Evolutionary conservation across 352 stramenopile genomes (phyloP).

Genomic region (Phytophthora citricola): DNA sequence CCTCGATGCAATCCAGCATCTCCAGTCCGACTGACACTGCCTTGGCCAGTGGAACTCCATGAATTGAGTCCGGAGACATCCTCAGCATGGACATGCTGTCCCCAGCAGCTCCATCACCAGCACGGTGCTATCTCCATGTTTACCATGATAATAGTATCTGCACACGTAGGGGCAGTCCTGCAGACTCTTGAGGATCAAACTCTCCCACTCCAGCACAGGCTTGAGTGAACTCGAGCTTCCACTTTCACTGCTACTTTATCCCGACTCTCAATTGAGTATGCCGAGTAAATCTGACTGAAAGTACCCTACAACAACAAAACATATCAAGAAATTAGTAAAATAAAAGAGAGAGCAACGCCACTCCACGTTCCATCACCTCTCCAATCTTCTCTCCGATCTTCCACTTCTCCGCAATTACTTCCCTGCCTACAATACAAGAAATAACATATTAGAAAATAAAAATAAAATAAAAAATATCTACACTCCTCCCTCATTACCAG

Average conservation of each 20-base stretch:
- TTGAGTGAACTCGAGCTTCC: constrained; percentile 86
- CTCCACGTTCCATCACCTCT: constrained; percentile 51
- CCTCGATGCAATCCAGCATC: constrained; percentile 90
- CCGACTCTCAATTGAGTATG: constrained; percentile 75
- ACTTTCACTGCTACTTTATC: constrained; percentile 88
- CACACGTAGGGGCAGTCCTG: constrained; percentile 87
- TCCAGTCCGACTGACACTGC: constrained; percentile 79
- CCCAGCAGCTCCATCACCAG: constrained; percentile 89
- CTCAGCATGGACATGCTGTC: constrained; percentile 92
- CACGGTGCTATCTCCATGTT: constrained; percentile 86
- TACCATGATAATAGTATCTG: constrained; percentile 87
- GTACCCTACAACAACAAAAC: constrained; percentile 55
- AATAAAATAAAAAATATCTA: constrained; percentile 6
- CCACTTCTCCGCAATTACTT: constrained; percentile 85
- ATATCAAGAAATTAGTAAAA: constrained; percentile 4
- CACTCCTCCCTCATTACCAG: constrained; percentile 42
- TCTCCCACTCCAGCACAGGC: constrained; percentile 90
- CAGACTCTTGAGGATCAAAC: constrained; percentile 85
- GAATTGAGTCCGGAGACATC: constrained; percentile 77
- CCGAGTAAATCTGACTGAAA: constrained; percentile 91
- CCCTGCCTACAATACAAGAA: constrained; percentile 57
- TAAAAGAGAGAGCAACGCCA: constrained; percentile 5
- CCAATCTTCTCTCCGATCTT: constrained; percentile 90
- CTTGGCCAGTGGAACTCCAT: constrained; percentile 76
- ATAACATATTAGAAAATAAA: constrained; percentile 6